Conservation (phyloP, 495 filamentous ascomycete genomes). For the Aspergillus sclerotiicarbonarius region DNA sequence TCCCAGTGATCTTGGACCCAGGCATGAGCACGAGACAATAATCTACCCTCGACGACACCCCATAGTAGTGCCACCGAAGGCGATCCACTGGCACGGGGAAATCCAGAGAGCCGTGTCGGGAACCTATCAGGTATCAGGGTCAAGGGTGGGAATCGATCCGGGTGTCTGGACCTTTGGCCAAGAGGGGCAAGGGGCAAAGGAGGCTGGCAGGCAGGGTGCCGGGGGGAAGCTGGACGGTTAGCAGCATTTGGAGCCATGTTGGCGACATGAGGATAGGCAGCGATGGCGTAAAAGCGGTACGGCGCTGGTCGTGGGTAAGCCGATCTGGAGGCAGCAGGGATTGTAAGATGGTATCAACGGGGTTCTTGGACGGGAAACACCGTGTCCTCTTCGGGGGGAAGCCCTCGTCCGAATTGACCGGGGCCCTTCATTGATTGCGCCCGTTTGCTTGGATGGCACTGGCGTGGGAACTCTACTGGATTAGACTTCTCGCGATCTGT, state of each 20-base stretch:
- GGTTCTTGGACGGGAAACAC: constrained; percentile 33
- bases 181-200: not conserved
- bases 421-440: not conserved
- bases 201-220: not conserved
- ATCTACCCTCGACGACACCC: constrained; percentile 3
- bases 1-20: not conserved
- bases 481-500: too few species aligned
- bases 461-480: too few species aligned
- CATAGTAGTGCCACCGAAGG: constrained; percentile 11
- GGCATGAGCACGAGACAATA: constrained; percentile 7
- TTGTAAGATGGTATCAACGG: constrained; percentile 6
- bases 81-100: constrained; percentile 23
- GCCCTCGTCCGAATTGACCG: constrained; percentile 7
- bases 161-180: constrained; percentile 9
- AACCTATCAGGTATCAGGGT: constrained; percentile 26
- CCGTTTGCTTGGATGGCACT: not conserved
- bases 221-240: not conserved
- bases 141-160: not conserved
- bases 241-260: not conserved
- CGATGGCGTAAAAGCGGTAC: not conserved
- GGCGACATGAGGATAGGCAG: not conserved
- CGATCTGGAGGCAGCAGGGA: constrained; percentile 1
- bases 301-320: not conserved
- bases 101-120: constrained; percentile 5
- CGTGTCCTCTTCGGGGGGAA: constrained; percentile 39